phyloP scores from a whole-genome alignment of 1,284 basidiomycete genomes.

The Ceratobasidium sp. region DNA sequence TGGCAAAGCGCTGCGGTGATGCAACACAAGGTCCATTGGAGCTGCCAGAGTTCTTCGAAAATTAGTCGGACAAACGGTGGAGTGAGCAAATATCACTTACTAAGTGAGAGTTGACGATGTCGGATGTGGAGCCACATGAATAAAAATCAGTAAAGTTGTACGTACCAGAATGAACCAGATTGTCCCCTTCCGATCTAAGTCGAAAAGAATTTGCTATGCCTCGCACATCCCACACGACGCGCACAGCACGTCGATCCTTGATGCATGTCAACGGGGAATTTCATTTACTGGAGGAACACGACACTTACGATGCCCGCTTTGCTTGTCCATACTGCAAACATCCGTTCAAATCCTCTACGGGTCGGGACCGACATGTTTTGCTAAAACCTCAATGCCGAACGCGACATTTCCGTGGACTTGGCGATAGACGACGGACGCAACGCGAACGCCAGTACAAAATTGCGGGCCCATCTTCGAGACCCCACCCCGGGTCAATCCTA shows the following conservation, averaged over 20 bases:
- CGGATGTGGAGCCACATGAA: not conserved
- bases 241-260: not conserved
- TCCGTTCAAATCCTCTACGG: no score
- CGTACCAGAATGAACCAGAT: not conserved
- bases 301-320: not conserved
- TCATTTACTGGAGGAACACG: not conserved
- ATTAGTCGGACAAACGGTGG: not conserved
- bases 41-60: not conserved
- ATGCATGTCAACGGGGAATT: not conserved
- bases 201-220: not conserved
- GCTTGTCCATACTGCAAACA: slow-evolving; percentile 7
- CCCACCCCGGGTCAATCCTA: no score
- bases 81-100: not conserved
- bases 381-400: no score
- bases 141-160: not conserved
- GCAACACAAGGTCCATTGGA: not conserved
- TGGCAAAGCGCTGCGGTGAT: not conserved
- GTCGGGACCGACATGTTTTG: no score
- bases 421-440: no score
- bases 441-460: no score
- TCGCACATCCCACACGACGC: not conserved
- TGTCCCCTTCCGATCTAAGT: not conserved
- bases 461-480: no score
- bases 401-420: no score
- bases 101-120: not conserved